Percentiles rank a stretch among this genome's conserved stretches.
Evolutionary conservation across 495 filamentous ascomycete species (phyloP).

Genomic region (Delitschia confertaspora): DNA sequence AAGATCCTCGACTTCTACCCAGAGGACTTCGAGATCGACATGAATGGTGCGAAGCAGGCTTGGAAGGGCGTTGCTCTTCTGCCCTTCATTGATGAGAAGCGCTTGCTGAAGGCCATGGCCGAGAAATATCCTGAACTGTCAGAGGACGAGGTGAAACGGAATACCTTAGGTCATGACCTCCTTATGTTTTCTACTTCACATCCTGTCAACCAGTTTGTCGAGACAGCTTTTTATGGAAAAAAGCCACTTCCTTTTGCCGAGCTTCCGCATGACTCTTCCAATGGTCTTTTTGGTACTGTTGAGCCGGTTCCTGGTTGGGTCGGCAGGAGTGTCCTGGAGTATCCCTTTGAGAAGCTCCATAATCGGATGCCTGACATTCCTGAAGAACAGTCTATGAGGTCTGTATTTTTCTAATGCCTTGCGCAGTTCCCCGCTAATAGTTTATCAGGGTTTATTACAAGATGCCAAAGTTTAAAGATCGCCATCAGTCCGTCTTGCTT

Average conservation of each 20-base stretch:
- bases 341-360: constrained; percentile 50
- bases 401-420: constrained; percentile 11
- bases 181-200: constrained; percentile 77
- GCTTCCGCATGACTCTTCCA: constrained; percentile 62
- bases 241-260: constrained; percentile 59
- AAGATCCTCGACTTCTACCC: constrained; percentile 98
- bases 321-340: constrained; percentile 56
- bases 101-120: constrained; percentile 73
- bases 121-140: constrained; percentile 72
- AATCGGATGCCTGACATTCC: constrained; percentile 62
- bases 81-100: constrained; percentile 90
- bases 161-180: constrained; percentile 69
- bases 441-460: constrained; percentile 67
- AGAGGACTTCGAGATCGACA: constrained; percentile 80
- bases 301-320: constrained; percentile 74
- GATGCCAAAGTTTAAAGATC: constrained; percentile 53
- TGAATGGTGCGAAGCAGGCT: constrained; percentile 96
- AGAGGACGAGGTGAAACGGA: constrained; percentile 68
- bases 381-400: constrained; percentile 77
- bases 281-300: constrained; percentile 70
- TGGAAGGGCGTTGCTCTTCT: constrained; percentile 95
- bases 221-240: constrained; percentile 80
- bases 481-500: constrained; percentile 91
- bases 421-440: constrained; percentile 30
- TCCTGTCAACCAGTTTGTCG: constrained; percentile 72